phyloP scores from a whole-genome alignment of 2,329 filamentous ascomycete genomes.

The Fusarium concolor region DNA sequence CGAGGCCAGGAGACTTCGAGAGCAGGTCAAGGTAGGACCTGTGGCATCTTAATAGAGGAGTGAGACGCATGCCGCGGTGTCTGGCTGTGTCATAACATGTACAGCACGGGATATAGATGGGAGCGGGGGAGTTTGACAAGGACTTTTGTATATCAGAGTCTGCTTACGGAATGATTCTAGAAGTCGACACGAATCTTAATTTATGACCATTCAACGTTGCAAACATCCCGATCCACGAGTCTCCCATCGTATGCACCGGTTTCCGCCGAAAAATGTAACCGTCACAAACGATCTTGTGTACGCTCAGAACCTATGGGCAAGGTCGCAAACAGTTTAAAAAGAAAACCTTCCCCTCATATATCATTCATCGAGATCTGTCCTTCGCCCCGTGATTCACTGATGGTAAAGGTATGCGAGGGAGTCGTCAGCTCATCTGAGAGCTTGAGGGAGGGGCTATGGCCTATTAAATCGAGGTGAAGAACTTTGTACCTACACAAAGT shows the following conservation, averaged over 20 bases:
- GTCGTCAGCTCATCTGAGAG: constrained; percentile 15
- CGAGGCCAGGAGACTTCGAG: constrained; percentile 58
- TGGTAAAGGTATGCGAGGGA: not conserved
- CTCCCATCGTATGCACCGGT: constrained; percentile 3
- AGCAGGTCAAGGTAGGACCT: constrained; percentile 68
- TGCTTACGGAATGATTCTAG: constrained; percentile 22
- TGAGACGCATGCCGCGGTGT: constrained; percentile 6
- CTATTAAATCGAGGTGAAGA: not conserved
- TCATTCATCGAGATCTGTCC: constrained; percentile 25
- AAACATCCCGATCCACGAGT: constrained; percentile 18
- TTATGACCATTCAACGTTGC: constrained; percentile 5
- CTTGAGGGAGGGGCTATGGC: not conserved
- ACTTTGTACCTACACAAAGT: not conserved
- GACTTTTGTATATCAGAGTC: not conserved
- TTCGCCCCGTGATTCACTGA: constrained; percentile 26
- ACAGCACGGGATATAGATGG: constrained; percentile 18
- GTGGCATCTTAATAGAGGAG: constrained; percentile 40
- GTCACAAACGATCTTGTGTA: constrained; percentile 10
- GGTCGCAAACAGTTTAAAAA: constrained; percentile 9
- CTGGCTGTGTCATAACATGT: constrained; percentile 29
- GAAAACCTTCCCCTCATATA: not conserved
- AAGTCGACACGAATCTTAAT: constrained; percentile 7
- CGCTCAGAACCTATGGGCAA: constrained; percentile 4
- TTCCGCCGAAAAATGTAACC: constrained; percentile 18
- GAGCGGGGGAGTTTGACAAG: constrained; percentile 18